Evolutionary conservation across 306 rosid species (phyloP).

Genomic region (Pyrus communis): DNA sequence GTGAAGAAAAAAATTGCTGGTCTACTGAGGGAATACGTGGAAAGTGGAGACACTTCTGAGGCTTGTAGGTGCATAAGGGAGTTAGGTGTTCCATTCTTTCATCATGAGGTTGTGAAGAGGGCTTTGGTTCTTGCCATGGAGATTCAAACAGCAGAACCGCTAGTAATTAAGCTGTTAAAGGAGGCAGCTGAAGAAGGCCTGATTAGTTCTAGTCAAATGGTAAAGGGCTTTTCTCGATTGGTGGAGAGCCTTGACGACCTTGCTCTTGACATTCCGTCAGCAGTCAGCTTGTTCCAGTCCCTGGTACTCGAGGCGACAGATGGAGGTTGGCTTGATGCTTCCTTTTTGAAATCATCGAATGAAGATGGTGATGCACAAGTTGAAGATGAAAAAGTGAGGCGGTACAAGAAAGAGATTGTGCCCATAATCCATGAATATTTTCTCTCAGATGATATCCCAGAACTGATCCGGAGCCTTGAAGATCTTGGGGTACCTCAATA

Average conservation of each 20-base stretch:
- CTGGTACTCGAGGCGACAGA: slow-evolving; percentile 70
- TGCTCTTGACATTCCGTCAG: slow-evolving; percentile 92
- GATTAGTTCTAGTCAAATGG: slow-evolving; percentile 95
- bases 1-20: slow-evolving; percentile 85
- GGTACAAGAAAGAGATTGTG: slow-evolving; percentile 74
- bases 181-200: slow-evolving; percentile 97
- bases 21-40: slow-evolving; percentile 74
- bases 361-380: slow-evolving; percentile 51
- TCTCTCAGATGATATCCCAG: slow-evolving; percentile 94
- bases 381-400: slow-evolving; percentile 60
- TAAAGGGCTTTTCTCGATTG: slow-evolving; percentile 82
- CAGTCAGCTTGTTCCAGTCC: slow-evolving; percentile 54
- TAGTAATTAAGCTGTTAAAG: slow-evolving; percentile 61
- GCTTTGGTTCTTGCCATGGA: slow-evolving; percentile 91
- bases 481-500: slow-evolving; percentile 76
- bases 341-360: slow-evolving; percentile 43
- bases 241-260: slow-evolving; percentile 95
- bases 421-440: slow-evolving; percentile 89
- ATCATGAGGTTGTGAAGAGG: slow-evolving; percentile 98
- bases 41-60: slow-evolving; percentile 71
- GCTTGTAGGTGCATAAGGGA: slow-evolving; percentile 93
- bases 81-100: slow-evolving; percentile 89
- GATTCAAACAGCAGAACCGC: slow-evolving; percentile 55
- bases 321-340: slow-evolving; percentile 94
- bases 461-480: slow-evolving; percentile 79